Base-by-base conservation (phyloP, 352 stramenopile species). In the Pythium insidiosum region DNA sequence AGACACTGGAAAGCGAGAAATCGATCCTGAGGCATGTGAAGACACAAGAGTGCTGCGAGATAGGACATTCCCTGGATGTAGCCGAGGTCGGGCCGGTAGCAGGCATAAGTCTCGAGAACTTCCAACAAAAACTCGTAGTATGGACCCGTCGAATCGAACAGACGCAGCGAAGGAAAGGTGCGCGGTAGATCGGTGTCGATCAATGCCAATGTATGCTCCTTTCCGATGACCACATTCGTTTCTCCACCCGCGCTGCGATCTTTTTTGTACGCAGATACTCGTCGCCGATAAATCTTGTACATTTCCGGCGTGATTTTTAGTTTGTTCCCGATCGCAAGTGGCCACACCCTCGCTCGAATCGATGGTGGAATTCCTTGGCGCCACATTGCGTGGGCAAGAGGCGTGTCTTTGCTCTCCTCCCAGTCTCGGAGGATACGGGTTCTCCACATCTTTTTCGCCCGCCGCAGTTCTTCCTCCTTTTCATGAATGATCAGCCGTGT, bases 61-160 rank as follows among this genome's bases (percentile, higher is more conserved):
- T 95, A 95, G 38, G 74, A 90, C 82, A 95, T 94, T 21, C 84
- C 84, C 41, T 95, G 84, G 38, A 94, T 90, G 40, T 95, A 95
- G 0, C 84, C 84, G 20, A 94, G 53, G 30, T 95, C 84, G 4
- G 84, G 84, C 3, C 84, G 76, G 42, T 92, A 93, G 46, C 76
- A 89, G 5, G 78, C 78, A 46, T 93, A 94, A 5, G 84, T 88
- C 42, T 90, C 79, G 7, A 95, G 60, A 1, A 94, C 77, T 48
- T 95, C 79, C 5, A 82, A 59, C 25, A 93, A 43, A 25, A 75
- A 87, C 4, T 70, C 68, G 38, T 86, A 87, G 46, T 89, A 90
- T 23, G 77, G 77, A 3, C 73, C 83, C 7, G 59, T 84, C 2
- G 74, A 51, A 22, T 89, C 76, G 34, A 93, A 93, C 3, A 93